Evolutionary conservation across 139 green algal species (phyloP).

Genomic region (Chlamydomonas incerta): DNA sequence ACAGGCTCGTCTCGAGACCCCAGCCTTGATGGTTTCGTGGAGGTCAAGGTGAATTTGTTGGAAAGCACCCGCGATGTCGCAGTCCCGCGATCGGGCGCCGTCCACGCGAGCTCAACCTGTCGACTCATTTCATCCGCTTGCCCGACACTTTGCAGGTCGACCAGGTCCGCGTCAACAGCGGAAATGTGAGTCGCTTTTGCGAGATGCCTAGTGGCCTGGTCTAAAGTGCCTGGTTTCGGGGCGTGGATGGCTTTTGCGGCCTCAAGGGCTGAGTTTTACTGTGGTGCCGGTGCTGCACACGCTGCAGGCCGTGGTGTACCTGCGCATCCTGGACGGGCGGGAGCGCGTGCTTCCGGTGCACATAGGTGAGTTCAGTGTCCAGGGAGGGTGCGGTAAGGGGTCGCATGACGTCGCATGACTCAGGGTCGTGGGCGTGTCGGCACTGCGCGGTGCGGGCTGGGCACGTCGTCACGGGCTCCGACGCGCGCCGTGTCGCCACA

Average conservation of each 20-base stretch:
- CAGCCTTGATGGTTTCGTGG: constrained; percentile 38
- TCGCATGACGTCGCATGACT: too few relatives aligned
- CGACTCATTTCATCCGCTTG: not conserved
- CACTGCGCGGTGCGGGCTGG: too few relatives aligned
- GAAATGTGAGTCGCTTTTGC: constrained; percentile 19
- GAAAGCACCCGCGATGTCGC: not conserved
- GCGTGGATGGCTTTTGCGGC: not conserved
- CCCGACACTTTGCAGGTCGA: constrained; percentile 45
- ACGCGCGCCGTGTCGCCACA: constrained; percentile 21
- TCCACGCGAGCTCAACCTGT: too few relatives aligned
- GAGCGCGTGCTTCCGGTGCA: constrained; percentile 50
- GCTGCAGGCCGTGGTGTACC: constrained; percentile 49
- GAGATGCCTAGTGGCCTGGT: not conserved
- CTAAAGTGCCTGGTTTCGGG: not conserved
- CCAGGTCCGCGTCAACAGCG: constrained; percentile 40
- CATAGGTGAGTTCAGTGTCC: constrained; percentile 50
- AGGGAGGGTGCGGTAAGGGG: not conserved
- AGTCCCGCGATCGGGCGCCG: too few relatives aligned
- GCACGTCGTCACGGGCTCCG: too few relatives aligned
- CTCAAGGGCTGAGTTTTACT: too few relatives aligned
- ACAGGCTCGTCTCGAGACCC: constrained; percentile 2
- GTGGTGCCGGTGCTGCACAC: too few relatives aligned
- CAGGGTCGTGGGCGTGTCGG: not conserved
- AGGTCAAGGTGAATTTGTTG: constrained; percentile 38
- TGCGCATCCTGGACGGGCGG: constrained; percentile 46